phyloP scores from a whole-genome alignment of 352 stramenopile genomes.

The Phytophthora gonapodyides region DNA sequence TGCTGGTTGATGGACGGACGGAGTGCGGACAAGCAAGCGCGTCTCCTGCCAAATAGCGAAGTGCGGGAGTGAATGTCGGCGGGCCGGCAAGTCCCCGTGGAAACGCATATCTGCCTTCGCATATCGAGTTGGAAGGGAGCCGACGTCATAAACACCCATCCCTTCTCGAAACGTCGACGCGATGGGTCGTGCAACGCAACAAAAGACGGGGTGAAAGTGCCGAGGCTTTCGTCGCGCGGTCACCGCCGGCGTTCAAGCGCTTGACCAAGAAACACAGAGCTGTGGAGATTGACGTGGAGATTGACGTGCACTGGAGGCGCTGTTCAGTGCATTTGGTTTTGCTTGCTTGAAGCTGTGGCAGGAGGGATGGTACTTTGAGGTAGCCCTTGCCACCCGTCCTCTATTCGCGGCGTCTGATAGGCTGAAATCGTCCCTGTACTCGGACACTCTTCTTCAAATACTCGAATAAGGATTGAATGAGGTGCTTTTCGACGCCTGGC shows the following conservation, averaged over 20 bases:
- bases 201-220: neutral
- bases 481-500: too few species aligned
- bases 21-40: constrained; percentile 12
- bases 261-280: neutral
- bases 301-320: too few species aligned
- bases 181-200: neutral
- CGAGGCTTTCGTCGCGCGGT: neutral
- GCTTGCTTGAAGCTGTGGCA: too few species aligned
- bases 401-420: too few species aligned
- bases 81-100: constrained; percentile 9
- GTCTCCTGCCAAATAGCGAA: constrained; percentile 31
- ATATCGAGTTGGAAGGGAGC: constrained; percentile 19
- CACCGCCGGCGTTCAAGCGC: neutral
- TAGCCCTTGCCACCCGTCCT: too few species aligned
- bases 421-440: too few species aligned
- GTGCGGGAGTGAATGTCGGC: constrained; percentile 25
- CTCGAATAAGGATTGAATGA: too few species aligned
- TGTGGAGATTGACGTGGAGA: too few species aligned
- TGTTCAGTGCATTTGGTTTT: too few species aligned
- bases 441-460: too few species aligned
- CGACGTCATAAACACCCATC: constrained; percentile 14
- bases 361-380: too few species aligned
- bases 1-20: too few species aligned
- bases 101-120: constrained; percentile 18
- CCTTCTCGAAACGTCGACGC: constrained; percentile 20